phyloP scores from a whole-genome alignment of 192 early-diverging fungal species.

The Linderina pennispora region DNA sequence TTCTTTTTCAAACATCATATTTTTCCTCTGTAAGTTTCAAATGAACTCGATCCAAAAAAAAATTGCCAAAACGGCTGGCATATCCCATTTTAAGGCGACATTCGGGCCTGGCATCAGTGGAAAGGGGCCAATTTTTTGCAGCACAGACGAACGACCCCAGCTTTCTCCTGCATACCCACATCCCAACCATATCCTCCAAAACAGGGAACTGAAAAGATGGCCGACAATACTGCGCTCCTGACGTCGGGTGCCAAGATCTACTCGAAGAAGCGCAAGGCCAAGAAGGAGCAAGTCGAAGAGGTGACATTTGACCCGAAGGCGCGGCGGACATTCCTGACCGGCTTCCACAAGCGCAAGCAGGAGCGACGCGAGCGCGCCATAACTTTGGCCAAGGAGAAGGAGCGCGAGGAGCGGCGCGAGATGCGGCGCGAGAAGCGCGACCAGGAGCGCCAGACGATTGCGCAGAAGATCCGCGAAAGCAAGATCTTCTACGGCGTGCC shows the following conservation, averaged over 20 bases:
- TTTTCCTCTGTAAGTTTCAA: background rate
- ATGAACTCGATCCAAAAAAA: background rate
- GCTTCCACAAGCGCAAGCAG: slow-evolving; percentile 73
- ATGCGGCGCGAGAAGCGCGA: slow-evolving; percentile 46
- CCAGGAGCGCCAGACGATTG: slow-evolving; percentile 50
- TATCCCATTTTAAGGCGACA: too few species aligned
- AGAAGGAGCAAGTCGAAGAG: slow-evolving; percentile 55
- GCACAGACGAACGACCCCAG: too few species aligned
- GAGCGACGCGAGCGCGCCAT: slow-evolving; percentile 58
- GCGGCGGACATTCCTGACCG: slow-evolving; percentile 64
- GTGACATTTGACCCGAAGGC: slow-evolving; percentile 59
- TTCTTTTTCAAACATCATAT: too few species aligned
- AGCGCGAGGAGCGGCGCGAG: slow-evolving; percentile 50
- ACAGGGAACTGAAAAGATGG: slow-evolving; percentile 7
- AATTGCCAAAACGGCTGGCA: background rate
- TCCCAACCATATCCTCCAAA: background rate
- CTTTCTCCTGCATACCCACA: background rate
- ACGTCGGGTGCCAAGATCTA: slow-evolving; percentile 57
- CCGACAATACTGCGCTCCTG: slow-evolving; percentile 52
- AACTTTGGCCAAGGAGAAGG: slow-evolving; percentile 44
- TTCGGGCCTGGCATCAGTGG: too few species aligned
- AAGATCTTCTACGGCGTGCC: slow-evolving; percentile 36
- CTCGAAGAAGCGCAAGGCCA: slow-evolving; percentile 64
- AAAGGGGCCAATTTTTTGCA: too few species aligned
- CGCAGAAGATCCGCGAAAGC: slow-evolving; percentile 40